phyloP scores from a whole-genome alignment of 192 early-diverging fungal species.

The Globomyces pollinis-pini region DNA sequence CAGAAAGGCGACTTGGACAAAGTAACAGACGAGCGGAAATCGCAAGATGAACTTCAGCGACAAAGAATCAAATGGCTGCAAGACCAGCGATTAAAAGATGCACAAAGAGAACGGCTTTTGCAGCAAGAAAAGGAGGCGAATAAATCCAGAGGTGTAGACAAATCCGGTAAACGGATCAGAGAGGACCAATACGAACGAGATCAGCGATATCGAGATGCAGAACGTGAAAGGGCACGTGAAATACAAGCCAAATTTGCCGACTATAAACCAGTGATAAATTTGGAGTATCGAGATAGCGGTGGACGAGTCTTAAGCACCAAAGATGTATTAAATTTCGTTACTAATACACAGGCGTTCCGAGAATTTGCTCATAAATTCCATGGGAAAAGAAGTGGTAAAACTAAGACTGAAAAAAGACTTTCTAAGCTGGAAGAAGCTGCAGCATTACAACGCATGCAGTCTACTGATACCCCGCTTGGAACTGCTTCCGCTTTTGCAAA shows the following conservation, averaged over 20 bases:
- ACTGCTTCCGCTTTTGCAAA: conserved; percentile 65
- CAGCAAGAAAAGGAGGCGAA: conserved; percentile 58
- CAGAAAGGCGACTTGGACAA: conserved; percentile 69
- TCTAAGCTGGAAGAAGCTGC: conserved; percentile 75
- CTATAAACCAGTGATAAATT: conserved; percentile 82
- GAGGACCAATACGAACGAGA: conserved; percentile 55
- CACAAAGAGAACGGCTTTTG: conserved; percentile 49
- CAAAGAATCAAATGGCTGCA: conserved; percentile 64
- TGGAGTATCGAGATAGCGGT: conserved; percentile 86
- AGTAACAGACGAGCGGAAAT: conserved; percentile 57
- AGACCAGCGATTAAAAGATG: conserved; percentile 50
- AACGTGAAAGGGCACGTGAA: conserved; percentile 30
- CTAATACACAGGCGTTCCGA: conserved; percentile 83
- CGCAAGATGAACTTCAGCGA: conserved; percentile 52
- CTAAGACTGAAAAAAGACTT: conserved; percentile 86
- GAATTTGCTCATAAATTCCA: conserved; percentile 92
- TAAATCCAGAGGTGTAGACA: conserved; percentile 8
- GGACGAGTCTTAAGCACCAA: conserved; percentile 75
- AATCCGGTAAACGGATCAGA: conserved; percentile 33
- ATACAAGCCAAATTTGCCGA: conserved; percentile 69
- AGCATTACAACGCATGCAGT: conserved; percentile 64
- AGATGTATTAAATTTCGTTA: conserved; percentile 46
- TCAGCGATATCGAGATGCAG: conserved; percentile 23
- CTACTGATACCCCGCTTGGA: conserved; percentile 67
- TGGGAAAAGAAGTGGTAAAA: conserved; percentile 85